Percentiles rank a stretch among this genome's conserved stretches.
Evolutionary conservation across 2,329 filamentous ascomycete species (phyloP).

Genomic region (Huntiella omanensis): DNA sequence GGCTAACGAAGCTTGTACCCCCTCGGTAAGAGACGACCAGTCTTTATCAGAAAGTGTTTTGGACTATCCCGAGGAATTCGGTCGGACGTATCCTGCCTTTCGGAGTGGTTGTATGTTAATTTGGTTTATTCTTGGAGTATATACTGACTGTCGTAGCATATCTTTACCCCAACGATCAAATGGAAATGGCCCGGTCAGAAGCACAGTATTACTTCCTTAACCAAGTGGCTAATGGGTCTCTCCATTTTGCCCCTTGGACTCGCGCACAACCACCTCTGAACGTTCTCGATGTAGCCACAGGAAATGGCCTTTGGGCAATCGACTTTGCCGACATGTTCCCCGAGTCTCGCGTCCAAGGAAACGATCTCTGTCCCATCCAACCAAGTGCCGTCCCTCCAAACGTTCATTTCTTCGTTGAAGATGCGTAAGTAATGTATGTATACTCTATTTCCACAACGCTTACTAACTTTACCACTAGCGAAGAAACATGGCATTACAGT

Average conservation of each 20-base stretch:
- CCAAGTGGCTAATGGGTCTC: conserved; percentile 21
- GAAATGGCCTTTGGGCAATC: conserved; percentile 41
- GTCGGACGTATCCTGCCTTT: conserved; percentile 29
- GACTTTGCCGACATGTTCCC: conserved; percentile 47
- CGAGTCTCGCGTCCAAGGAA: conserved; percentile 37
- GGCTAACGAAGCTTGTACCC: not conserved
- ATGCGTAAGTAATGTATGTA: conserved; percentile 24
- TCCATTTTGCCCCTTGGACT: conserved; percentile 26
- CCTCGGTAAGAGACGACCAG: conserved; percentile 15
- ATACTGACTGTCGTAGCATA: conserved; percentile 20
- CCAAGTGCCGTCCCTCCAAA: conserved; percentile 49
- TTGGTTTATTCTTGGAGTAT: not conserved
- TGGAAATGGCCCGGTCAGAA: conserved; percentile 24
- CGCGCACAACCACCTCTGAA: conserved; percentile 18
- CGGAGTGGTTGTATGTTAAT: conserved; percentile 25
- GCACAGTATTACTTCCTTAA: conserved; percentile 22
- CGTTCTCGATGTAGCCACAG: conserved; percentile 27
- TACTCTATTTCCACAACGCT: not conserved
- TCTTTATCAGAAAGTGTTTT: conserved; percentile 25
- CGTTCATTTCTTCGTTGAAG: conserved; percentile 56
- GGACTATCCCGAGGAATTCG: conserved; percentile 24
- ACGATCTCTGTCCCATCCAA: conserved; percentile 50
- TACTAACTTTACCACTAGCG: conserved; percentile 17
- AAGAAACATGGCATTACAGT: conserved; percentile 31
- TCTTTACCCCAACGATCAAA: conserved; percentile 25